A percentile compares a stretch with the other conserved stretches of the same genome.
Conservation (phyloP, 1,284 basidiomycete species). For the Ceratobasidium sp. region DNA sequence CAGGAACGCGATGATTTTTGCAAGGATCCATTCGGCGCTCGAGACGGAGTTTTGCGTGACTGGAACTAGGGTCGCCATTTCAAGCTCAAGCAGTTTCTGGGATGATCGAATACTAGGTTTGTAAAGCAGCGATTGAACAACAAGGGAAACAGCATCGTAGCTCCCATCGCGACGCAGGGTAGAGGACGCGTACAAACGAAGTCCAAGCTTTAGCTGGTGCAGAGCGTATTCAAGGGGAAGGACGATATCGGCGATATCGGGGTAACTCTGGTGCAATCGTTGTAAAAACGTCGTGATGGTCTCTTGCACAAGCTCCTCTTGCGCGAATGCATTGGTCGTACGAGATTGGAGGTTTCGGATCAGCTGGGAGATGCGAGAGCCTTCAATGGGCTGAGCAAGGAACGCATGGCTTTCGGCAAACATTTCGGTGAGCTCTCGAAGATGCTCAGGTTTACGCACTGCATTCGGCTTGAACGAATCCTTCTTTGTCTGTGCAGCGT, state of each 20-base stretch:
- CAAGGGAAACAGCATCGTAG: background rate
- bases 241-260: constrained; percentile 69
- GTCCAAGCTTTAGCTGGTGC: constrained; percentile 74
- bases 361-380: constrained; percentile 32
- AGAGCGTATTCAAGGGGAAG: constrained; percentile 68
- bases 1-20: constrained; percentile 8
- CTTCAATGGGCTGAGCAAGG: constrained; percentile 15
- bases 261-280: constrained; percentile 53
- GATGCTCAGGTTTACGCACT: constrained; percentile 54
- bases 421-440: constrained; percentile 30
- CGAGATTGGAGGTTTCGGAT: background rate
- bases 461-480: constrained; percentile 43
- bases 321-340: constrained; percentile 32
- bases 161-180: background rate
- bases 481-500: constrained; percentile 44
- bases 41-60: constrained; percentile 5
- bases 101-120: constrained; percentile 1
- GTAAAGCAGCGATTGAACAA: constrained; percentile 1
- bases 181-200: constrained; percentile 57
- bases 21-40: constrained; percentile 24
- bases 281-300: constrained; percentile 52
- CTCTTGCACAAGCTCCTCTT: constrained; percentile 48
- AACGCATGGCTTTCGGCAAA: constrained; percentile 30
- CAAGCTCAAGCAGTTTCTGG: background rate
- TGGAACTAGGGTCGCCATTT: constrained; percentile 3